A percentile compares a stretch with the other conserved stretches of the same genome.
Evolutionary conservation across 352 stramenopile genomes (phyloP).

Genomic region (Pythium pectinolyticum): DNA sequence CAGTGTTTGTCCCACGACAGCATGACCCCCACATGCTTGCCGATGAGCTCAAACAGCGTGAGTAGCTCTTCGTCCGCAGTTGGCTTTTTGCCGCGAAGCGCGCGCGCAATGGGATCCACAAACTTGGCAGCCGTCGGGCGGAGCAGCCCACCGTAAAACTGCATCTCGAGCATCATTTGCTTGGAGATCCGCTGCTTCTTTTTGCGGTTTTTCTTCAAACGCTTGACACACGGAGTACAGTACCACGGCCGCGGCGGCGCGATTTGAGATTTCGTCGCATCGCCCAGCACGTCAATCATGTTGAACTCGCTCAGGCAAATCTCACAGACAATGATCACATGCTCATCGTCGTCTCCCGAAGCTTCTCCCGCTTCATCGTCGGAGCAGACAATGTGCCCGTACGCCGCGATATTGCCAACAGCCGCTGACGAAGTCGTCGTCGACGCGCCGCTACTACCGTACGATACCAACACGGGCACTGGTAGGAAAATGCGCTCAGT

Average conservation of each 20-base stretch:
- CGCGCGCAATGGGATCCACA: slow-evolving; percentile 43
- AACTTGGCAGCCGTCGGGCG: slow-evolving; percentile 67
- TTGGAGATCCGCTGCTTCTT: slow-evolving; percentile 80
- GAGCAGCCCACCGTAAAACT: slow-evolving; percentile 69
- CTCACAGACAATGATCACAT: slow-evolving; percentile 70
- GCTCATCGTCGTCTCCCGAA: slow-evolving; percentile 40
- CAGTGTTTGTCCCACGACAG: slow-evolving; percentile 80
- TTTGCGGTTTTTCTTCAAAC: slow-evolving; percentile 76
- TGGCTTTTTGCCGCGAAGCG: slow-evolving; percentile 50
- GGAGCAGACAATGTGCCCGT: slow-evolving; percentile 40
- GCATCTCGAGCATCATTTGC: slow-evolving; percentile 85
- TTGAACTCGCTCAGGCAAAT: slow-evolving; percentile 76
- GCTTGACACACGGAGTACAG: slow-evolving; percentile 58
- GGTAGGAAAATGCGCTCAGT: slow-evolving; percentile 22
- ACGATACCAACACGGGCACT: slow-evolving; percentile 20
- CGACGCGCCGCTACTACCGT: neutral
- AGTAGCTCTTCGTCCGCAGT: slow-evolving; percentile 46
- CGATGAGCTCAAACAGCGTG: slow-evolving; percentile 59
- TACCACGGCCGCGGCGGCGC: slow-evolving; percentile 70
- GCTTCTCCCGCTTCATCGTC: slow-evolving; percentile 41
- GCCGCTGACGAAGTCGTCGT: slow-evolving; percentile 2
- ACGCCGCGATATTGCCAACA: neutral
- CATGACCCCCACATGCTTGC: slow-evolving; percentile 65
- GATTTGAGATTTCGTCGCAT: slow-evolving; percentile 34
- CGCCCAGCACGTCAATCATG: slow-evolving; percentile 59